Conservation (phyloP, 805 yeast genomes). For the Kodamaea fukazawae region DNA sequence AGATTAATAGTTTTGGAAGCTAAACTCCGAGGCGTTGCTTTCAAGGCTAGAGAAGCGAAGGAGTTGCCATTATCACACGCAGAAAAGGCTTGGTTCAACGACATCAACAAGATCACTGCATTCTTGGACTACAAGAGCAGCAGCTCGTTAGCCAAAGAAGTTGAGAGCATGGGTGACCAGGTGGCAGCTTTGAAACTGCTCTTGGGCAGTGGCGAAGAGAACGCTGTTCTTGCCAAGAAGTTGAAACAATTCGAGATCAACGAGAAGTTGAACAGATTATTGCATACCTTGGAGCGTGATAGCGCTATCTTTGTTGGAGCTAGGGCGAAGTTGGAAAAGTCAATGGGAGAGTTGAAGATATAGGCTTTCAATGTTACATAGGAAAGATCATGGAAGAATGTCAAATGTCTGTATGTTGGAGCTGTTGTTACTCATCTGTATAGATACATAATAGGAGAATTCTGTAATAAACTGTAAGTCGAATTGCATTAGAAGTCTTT, state of each 20-base stretch:
- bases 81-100: conserved; percentile 38
- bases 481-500: too few species aligned
- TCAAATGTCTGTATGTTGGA: neutral
- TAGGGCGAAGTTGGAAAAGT: conserved; percentile 3
- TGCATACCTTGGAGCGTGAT: conserved; percentile 1
- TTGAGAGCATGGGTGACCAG: conserved; percentile 20
- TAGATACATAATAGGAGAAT: too few species aligned
- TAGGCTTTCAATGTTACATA: neutral
- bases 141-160: conserved; percentile 12
- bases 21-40: conserved; percentile 22
- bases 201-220: conserved; percentile 9
- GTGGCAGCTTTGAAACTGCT: conserved; percentile 14
- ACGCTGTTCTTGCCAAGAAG: conserved; percentile 2
- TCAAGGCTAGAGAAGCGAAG: conserved; percentile 18
- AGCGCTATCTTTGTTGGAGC: neutral
- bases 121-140: conserved; percentile 10
- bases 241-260: conserved; percentile 18
- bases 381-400: neutral
- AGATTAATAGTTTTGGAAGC: conserved; percentile 21
- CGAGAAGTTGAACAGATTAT: conserved; percentile 9
- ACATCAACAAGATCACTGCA: conserved; percentile 27
- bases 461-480: neutral
- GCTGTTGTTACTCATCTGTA: neutral
- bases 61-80: conserved; percentile 32
- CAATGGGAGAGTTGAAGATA: conserved; percentile 2